Percentiles rank a stretch among this genome's conserved stretches.
These are phyloP conservation scores for Phytophthora palmivora DNA, from an alignment of 352 stramenopile species.

Conservation along the genomic window DNA sequence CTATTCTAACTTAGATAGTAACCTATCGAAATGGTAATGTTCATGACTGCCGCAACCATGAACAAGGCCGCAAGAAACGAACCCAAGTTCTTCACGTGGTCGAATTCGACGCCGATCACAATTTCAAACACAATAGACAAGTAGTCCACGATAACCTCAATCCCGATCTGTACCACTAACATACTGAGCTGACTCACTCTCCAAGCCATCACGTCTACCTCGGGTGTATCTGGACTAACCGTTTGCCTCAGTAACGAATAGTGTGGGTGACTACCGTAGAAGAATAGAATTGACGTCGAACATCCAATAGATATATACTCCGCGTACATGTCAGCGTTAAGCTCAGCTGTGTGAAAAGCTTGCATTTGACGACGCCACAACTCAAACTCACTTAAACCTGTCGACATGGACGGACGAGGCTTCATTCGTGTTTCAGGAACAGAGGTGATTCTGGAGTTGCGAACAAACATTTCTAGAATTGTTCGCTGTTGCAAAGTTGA, in stretches of 20 bases:
- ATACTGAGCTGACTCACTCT: conserved; percentile 25
- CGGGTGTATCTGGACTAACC: conserved; percentile 4
- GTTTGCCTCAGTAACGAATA: conserved; percentile 31
- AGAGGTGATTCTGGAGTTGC: background rate
- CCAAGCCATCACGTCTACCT: conserved; percentile 3
- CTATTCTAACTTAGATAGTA: background rate
- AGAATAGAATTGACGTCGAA: conserved; percentile 39
- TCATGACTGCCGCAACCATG: conserved; percentile 16
- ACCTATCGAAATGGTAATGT: conserved; percentile 12
- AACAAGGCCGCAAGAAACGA: conserved; percentile 24
- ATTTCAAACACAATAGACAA: conserved; percentile 37
- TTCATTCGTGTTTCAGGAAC: background rate
- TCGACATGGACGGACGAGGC: background rate
- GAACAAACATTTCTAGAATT: background rate
- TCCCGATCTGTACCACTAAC: conserved; percentile 25
- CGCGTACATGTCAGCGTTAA: conserved; percentile 45
- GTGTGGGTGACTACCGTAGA: conserved; percentile 44
- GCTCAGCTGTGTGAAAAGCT: too few species aligned
- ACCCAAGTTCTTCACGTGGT: conserved; percentile 6
- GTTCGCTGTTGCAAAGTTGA: background rate
- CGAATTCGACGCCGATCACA: conserved; percentile 13
- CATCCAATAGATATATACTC: conserved; percentile 58
- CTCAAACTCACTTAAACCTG: conserved; percentile 4
- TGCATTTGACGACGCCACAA: conserved; percentile 22
- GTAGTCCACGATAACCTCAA: conserved; percentile 35